phyloP scores from a whole-genome alignment of 2,329 filamentous ascomycete genomes.

The Botryotinia globosa region DNA sequence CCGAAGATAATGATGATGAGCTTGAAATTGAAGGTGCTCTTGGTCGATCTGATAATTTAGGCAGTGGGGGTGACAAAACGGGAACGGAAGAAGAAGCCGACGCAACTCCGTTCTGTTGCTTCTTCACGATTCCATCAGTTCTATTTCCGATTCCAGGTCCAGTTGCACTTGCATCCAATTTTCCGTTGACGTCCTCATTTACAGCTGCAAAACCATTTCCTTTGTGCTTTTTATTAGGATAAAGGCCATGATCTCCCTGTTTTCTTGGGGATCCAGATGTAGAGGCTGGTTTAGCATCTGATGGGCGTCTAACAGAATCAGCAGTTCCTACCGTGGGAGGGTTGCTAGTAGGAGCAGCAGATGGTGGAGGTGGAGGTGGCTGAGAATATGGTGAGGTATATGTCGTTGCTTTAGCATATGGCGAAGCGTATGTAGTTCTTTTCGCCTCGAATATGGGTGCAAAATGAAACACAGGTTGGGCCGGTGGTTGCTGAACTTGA shows the following conservation, averaged over 20 bases:
- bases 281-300: slow-evolving; percentile 17
- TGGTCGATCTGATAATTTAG: slow-evolving; percentile 14
- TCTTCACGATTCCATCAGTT: background rate
- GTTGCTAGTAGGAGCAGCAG: slow-evolving; percentile 5
- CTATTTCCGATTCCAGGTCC: background rate
- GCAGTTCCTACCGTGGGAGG: slow-evolving; percentile 2
- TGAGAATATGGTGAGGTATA: slow-evolving; percentile 23
- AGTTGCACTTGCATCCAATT: slow-evolving; percentile 17
- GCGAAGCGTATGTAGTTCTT: slow-evolving; percentile 24
- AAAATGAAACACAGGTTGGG: slow-evolving; percentile 3
- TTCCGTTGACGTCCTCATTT: slow-evolving; percentile 27
- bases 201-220: slow-evolving; percentile 27
- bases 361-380: slow-evolving; percentile 7
- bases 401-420: slow-evolving; percentile 21
- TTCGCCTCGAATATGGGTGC: slow-evolving; percentile 21
- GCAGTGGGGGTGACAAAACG: slow-evolving; percentile 10
- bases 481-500: slow-evolving; percentile 7
- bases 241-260: slow-evolving; percentile 23
- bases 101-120: slow-evolving; percentile 18
- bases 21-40: slow-evolving; percentile 37
- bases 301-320: background rate
- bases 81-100: slow-evolving; percentile 3
- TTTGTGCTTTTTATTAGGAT: slow-evolving; percentile 34
- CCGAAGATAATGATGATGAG: slow-evolving; percentile 41
- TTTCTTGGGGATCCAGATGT: slow-evolving; percentile 25